These are phyloP conservation scores for Penicillium manginii DNA, from an alignment of 495 filamentous ascomycete genomes.

Conservation along the genomic window DNA sequence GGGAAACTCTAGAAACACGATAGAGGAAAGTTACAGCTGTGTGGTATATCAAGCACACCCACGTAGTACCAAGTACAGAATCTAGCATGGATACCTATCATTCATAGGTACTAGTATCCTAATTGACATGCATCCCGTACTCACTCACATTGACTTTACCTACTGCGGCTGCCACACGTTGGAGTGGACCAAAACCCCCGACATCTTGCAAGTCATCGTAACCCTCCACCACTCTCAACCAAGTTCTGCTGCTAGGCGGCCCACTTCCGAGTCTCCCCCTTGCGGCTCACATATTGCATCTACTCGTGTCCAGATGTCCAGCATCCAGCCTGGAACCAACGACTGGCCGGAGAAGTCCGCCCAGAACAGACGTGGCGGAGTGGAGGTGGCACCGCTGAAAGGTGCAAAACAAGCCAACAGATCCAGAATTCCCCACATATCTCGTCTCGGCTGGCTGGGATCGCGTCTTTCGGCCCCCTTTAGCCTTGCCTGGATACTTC, in stretches of 20 bases:
- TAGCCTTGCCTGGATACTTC: constrained; percentile 24
- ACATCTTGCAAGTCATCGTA: neutral
- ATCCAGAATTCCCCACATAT: constrained; percentile 30
- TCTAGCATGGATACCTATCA: neutral
- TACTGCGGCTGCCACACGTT: constrained; percentile 3
- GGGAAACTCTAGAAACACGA: neutral
- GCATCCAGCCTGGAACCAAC: neutral
- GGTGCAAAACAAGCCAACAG: constrained; percentile 17
- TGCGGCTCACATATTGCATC: constrained; percentile 34
- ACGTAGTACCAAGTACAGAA: neutral
- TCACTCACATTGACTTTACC: neutral
- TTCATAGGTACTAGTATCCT: too few relatives aligned
- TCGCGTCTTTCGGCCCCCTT: constrained; percentile 24
- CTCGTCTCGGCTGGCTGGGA: constrained; percentile 33
- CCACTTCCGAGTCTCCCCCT: constrained; percentile 20
- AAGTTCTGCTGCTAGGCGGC: constrained; percentile 8
- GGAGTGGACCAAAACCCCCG: constrained; percentile 2
- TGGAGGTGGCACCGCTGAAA: neutral
- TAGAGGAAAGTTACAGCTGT: too few relatives aligned
- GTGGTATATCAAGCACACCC: too few relatives aligned
- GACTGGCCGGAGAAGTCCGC: constrained; percentile 7
- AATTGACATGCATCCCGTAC: too few relatives aligned
- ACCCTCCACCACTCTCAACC: neutral
- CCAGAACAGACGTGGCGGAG: constrained; percentile 2
- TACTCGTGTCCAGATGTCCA: constrained; percentile 23